These are phyloP conservation scores for Orbilia ellipsospora DNA, from an alignment of 2,329 filamentous ascomycete species.

Conservation along the genomic window DNA sequence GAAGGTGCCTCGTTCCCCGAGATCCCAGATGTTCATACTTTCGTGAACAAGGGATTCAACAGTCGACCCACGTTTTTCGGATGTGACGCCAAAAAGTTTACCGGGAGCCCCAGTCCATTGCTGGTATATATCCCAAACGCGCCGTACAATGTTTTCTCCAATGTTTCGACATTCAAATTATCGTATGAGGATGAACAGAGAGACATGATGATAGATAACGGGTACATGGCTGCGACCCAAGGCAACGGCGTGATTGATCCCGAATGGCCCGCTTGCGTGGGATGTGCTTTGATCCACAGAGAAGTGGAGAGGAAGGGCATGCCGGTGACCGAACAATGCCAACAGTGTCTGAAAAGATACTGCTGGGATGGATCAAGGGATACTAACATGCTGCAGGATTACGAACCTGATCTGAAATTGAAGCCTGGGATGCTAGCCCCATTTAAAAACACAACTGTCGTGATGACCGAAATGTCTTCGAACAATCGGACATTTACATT, in stretches of 20 bases:
- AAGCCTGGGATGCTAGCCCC: constrained; percentile 9
- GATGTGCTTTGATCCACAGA: constrained; percentile 83
- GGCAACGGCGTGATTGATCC: constrained; percentile 80
- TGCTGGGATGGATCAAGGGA: constrained; percentile 85
- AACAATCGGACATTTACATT: not conserved
- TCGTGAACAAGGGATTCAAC: constrained; percentile 81
- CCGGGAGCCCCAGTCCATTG: constrained; percentile 68
- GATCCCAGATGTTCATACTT: constrained; percentile 79
- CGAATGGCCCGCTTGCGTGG: constrained; percentile 85
- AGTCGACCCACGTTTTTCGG: constrained; percentile 81
- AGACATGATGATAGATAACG: constrained; percentile 85
- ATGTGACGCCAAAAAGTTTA: constrained; percentile 75
- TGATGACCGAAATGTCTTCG: not conserved
- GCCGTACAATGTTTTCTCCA: constrained; percentile 80
- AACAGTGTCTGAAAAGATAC: constrained; percentile 80
- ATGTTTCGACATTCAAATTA: constrained; percentile 80
- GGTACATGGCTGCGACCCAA: constrained; percentile 83
- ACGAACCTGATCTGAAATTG: constrained; percentile 38
- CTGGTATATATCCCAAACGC: constrained; percentile 90
- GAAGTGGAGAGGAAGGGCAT: constrained; percentile 77
- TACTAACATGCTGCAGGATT: constrained; percentile 19
- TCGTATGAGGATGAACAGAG: constrained; percentile 74
- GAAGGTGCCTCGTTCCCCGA: constrained; percentile 78
- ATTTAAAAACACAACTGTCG: not conserved
- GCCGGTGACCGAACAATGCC: constrained; percentile 73